Evolutionary conservation across 805 yeast species (phyloP), one percentile per base, ranked within the genome.

Genomic region (Blastobotrys attinorum): DNA sequence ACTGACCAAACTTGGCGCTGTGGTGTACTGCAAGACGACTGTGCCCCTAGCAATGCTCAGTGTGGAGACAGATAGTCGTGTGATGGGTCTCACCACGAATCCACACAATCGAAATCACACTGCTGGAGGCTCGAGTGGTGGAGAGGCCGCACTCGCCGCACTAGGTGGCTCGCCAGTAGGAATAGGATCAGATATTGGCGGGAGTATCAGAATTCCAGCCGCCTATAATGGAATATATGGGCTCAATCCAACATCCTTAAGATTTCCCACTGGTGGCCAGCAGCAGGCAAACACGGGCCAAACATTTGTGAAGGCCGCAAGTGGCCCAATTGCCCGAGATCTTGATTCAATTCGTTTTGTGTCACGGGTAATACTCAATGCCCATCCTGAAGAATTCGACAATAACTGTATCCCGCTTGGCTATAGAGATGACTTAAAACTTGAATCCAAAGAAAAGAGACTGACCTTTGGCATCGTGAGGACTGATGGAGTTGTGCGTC

Each of bases 41-140:
- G 72, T 66, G 21, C 77, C 79, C 1, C 67, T 66, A 23, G 72
- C 75, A 2, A 66, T 71, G 72, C 66, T 71, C 70, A 61, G 65
- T 61, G 67, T 71, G 16, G 79, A 74, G 49, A 58, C 76, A 7
- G 59, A 57, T 35, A 69, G 69, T 46, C 60, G 63, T 46, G 54
- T 73, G 27, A 71, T 58, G 46, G 79, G 79, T 1, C 61, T 61
- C 36, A 72, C 77, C 7, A 47, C 57, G 27, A 74, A 72, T 55
- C 74, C 80, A 1, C 54, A 61, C 49, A 72, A 70, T 53, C 54
- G 72, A 15, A 55, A 55, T 10, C 55, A 70, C 44, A 64, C 72
- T n/a, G 58, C 75, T n/a, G 79, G 80, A 38, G 80, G 80, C 2
- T 70, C 76, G 3, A 68, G 76, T 10, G 78, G 78, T 4, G 80